Percentiles rank a stretch among this genome's conserved stretches.
phyloP scores from a whole-genome alignment of 768 basidiomycete genomes.

The Lepiota venenata region DNA sequence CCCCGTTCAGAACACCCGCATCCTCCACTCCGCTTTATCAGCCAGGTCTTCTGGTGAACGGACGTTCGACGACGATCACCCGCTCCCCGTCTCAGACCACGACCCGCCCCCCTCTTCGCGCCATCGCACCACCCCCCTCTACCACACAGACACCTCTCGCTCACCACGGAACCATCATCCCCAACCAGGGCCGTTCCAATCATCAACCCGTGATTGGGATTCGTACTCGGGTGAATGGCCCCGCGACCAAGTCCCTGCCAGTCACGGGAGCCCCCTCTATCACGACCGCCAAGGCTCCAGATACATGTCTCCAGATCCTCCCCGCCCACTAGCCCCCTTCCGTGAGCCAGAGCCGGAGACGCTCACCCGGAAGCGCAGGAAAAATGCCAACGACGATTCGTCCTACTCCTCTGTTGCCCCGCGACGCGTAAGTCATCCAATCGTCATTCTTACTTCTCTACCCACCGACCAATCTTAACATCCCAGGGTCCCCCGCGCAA shows the following conservation, averaged over 20 bases:
- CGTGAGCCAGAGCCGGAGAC: constrained; percentile 9
- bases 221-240: constrained; percentile 13
- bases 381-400: constrained; percentile 44
- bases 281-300: constrained; percentile 8
- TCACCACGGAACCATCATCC: constrained; percentile 4
- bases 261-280: constrained; percentile 7
- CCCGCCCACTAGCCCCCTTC: background rate
- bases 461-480: background rate
- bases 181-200: constrained; percentile 8
- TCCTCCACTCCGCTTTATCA: constrained; percentile 28
- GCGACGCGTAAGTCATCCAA: constrained; percentile 50
- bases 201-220: constrained; percentile 12
- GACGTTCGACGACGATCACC: constrained; percentile 17
- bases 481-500: constrained; percentile 8
- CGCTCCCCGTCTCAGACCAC: constrained; percentile 2
- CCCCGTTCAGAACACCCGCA: constrained; percentile 23
- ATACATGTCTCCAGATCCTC: constrained; percentile 12
- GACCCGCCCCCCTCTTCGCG: constrained; percentile 16
- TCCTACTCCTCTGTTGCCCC: constrained; percentile 46
- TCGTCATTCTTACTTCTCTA: constrained; percentile 1
- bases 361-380: constrained; percentile 47
- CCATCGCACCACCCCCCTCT: constrained; percentile 17
- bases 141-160: constrained; percentile 5
- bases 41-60: constrained; percentile 17
- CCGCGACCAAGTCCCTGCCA: constrained; percentile 7